Evolutionary conservation across 495 filamentous ascomycete genomes (phyloP).

Genomic region (Aspergillus heteromorphus): DNA sequence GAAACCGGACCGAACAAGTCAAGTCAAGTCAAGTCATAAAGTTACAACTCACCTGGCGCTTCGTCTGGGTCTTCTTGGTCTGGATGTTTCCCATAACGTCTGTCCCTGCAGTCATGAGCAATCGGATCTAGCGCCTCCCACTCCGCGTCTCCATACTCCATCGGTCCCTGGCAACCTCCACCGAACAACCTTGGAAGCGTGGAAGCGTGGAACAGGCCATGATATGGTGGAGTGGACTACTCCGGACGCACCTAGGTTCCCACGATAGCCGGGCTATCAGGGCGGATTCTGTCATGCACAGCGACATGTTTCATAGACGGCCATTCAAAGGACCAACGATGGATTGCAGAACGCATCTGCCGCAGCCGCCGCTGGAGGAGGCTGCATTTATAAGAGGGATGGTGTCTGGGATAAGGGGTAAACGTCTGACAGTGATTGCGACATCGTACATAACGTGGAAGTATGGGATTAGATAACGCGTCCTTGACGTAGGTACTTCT

Average conservation of each 20-base stretch:
- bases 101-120: slow-evolving; percentile 7
- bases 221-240: neutral
- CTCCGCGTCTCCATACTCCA: neutral
- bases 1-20: neutral
- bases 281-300: slow-evolving; percentile 10
- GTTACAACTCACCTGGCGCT: slow-evolving; percentile 7
- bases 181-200: neutral
- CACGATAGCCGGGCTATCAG: slow-evolving; percentile 31
- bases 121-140: neutral
- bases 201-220: neutral
- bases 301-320: slow-evolving; percentile 11
- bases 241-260: slow-evolving; percentile 32
- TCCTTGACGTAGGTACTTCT: neutral
- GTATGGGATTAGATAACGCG: neutral
- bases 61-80: slow-evolving; percentile 8
- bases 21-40: no score
- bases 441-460: neutral
- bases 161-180: neutral
- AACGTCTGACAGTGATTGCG: neutral
- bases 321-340: neutral
- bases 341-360: neutral
- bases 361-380: neutral
- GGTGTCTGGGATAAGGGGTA: neutral
- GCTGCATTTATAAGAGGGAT: neutral
- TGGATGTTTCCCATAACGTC: slow-evolving; percentile 9